phyloP scores from a whole-genome alignment of 768 basidiomycete genomes.

The Coprinellus micaceus region DNA sequence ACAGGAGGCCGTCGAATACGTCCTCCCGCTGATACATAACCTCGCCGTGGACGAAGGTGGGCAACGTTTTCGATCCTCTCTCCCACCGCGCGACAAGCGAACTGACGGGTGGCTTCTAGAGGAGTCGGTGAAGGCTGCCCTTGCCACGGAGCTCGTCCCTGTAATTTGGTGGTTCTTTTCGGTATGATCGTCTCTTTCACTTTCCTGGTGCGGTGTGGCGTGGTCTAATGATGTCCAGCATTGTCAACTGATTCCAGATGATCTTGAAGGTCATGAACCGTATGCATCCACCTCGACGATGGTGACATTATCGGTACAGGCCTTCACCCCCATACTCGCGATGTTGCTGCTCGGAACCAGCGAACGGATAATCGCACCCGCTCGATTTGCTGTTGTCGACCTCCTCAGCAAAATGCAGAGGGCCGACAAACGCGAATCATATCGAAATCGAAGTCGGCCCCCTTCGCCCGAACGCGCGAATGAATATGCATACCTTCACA shows the following conservation, averaged over 20 bases:
- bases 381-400: conserved; percentile 75
- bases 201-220: conserved; percentile 1
- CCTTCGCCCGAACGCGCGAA: conserved; percentile 11
- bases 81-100: conserved; percentile 10
- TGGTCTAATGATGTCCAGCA: conserved; percentile 37
- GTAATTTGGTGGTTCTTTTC: conserved; percentile 94
- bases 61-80: conserved; percentile 16
- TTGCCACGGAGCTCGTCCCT: conserved; percentile 72
- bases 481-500: conserved; percentile 3
- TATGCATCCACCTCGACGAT: conserved; percentile 33
- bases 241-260: conserved; percentile 62
- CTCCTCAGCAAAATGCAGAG: conserved; percentile 67
- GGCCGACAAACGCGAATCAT: conserved; percentile 46
- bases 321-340: conserved; percentile 90
- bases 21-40: conserved; percentile 81
- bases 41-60: conserved; percentile 85
- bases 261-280: conserved; percentile 23
- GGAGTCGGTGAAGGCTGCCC: conserved; percentile 83
- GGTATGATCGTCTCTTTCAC: conserved; percentile 29
- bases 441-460: conserved; percentile 15
- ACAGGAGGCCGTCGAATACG: conserved; percentile 88
- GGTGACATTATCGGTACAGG: conserved; percentile 67
- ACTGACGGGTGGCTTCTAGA: conserved; percentile 42
- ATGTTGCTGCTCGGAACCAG: conserved; percentile 83
- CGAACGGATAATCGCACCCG: conserved; percentile 63